Evolutionary conservation across 495 filamentous ascomycete species (phyloP), one percentile per base, ranked within the genome.

Genomic region (Podospora pseudoanserina): DNA sequence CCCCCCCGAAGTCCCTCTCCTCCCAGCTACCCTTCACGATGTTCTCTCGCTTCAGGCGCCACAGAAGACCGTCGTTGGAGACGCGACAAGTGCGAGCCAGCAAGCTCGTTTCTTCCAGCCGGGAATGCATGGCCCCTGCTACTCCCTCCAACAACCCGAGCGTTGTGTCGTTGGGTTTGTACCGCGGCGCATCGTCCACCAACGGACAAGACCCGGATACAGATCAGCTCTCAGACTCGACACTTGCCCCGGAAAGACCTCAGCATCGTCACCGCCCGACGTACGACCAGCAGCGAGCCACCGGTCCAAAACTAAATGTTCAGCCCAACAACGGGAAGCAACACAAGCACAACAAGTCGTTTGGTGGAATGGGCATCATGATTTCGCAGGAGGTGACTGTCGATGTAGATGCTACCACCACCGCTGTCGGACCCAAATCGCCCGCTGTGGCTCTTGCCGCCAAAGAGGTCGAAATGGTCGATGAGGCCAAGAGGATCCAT

Each of bases 351-450:
- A 44, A 5, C 16, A 32, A 32, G 13, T 49, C n/a, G 28, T 23
- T 63, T 19, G 61, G 28, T 5, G 30, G 30, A 4, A 63, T 63
- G 7, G 84, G 84, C 60, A 88, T 87, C 70, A 80, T 85, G 67
- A 83, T 86, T 28, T 83, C 79, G 49, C 84, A 83, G 63, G 83
- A 85, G 68, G 81, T 86, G 39, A 78, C 82, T 19, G 78, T 87
- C 19, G 85, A 86, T 67, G 77, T 86, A 62, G 23, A 72, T 71
- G 61, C 61, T 3, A 18, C 61, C 19, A 6, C n/a, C 60, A 18
- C 20, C 13, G 4, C n/a, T 23, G n/a, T 5, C 6, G 4, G 19
- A 28, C 28, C 59, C 23, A 11, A 32, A 11, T 44, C 61, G 15
- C 28, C 61, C 6, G 55, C n/a, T 18, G 6, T 20, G 0, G 23